Conservation (phyloP, 371 early-diverging fungal species). For the Lichtheimia corymbifera region DNA sequence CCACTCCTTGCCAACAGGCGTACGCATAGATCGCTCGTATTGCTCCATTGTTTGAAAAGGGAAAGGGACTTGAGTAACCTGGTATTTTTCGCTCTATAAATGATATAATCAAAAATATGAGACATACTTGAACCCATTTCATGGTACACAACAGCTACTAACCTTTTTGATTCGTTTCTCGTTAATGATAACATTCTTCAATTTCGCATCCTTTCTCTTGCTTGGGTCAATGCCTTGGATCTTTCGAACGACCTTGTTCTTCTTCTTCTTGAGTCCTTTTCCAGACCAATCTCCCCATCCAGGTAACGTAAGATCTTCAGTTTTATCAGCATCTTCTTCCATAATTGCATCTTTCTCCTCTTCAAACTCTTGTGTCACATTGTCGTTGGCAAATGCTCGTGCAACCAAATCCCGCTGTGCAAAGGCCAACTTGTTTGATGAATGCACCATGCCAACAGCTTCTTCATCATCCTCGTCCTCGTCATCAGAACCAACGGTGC, state of each 20-base stretch:
- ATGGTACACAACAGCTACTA: slow-evolving; percentile 13
- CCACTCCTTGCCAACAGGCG: slow-evolving; percentile 96
- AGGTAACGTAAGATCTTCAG: slow-evolving; percentile 83
- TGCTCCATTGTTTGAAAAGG: slow-evolving; percentile 86
- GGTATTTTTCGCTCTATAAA: slow-evolving; percentile 70
- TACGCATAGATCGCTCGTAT: slow-evolving; percentile 82
- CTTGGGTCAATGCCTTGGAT: slow-evolving; percentile 66
- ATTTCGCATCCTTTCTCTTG: slow-evolving; percentile 79
- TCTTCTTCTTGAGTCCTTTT: slow-evolving; percentile 57
- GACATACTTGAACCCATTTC: neutral
- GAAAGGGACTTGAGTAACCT: slow-evolving; percentile 73
- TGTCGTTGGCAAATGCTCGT: slow-evolving; percentile 92
- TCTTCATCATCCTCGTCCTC: slow-evolving; percentile 29
- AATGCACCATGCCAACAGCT: slow-evolving; percentile 46
- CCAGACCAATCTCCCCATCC: slow-evolving; percentile 97
- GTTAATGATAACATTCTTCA: slow-evolving; percentile 90
- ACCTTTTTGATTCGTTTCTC: slow-evolving; percentile 83
- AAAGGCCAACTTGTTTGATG: slow-evolving; percentile 59
- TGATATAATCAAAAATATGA: slow-evolving; percentile 2
- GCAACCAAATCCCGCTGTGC: slow-evolving; percentile 85
- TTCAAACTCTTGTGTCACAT: slow-evolving; percentile 87
- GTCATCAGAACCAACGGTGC: slow-evolving; percentile 14
- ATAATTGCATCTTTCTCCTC: slow-evolving; percentile 75
- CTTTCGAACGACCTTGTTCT: slow-evolving; percentile 44
- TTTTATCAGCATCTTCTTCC: slow-evolving; percentile 76